Conservation (phyloP, 768 basidiomycete species). For the Collybia sordida region DNA sequence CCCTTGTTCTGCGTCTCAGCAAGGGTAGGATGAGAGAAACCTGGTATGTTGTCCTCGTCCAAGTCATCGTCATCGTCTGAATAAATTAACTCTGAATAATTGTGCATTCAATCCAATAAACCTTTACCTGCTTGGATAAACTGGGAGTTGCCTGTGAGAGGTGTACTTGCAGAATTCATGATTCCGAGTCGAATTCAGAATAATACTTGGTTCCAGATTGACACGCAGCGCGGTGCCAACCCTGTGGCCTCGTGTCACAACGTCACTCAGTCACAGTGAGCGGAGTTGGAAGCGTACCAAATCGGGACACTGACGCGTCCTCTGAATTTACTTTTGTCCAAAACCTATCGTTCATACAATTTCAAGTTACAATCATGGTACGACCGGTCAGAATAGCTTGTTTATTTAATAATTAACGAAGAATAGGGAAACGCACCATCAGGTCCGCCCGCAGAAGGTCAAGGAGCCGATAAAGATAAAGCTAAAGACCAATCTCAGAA, state of each 20-base stretch:
- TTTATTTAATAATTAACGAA: not conserved
- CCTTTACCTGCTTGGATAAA: slow-evolving; percentile 79
- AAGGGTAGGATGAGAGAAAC: slow-evolving; percentile 67
- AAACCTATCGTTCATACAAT: slow-evolving; percentile 10
- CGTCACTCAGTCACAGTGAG: slow-evolving; percentile 18
- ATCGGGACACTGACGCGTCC: slow-evolving; percentile 55
- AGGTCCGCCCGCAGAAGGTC: slow-evolving; percentile 44
- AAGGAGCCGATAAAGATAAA: slow-evolving; percentile 41
- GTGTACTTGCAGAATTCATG: slow-evolving; percentile 47
- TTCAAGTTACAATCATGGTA: slow-evolving; percentile 19
- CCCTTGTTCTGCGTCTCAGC: slow-evolving; percentile 64
- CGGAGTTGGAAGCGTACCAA: slow-evolving; percentile 31
- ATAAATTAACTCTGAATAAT: slow-evolving; percentile 2
- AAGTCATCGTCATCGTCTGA: slow-evolving; percentile 80
- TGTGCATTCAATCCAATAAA: not conserved
- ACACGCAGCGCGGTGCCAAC: slow-evolving; percentile 22
- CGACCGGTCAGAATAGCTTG: not conserved
- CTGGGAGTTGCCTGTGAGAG: slow-evolving; percentile 63
- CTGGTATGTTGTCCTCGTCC: slow-evolving; percentile 79
- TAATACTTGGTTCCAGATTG: slow-evolving; percentile 10
- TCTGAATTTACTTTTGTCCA: slow-evolving; percentile 11
- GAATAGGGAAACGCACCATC: slow-evolving; percentile 76
- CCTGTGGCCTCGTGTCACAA: slow-evolving; percentile 21
- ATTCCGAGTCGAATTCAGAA: slow-evolving; percentile 9
- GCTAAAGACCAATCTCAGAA: slow-evolving; percentile 54